Evolutionary conservation across 768 basidiomycete genomes (phyloP).

Genomic region (Tylopilus rubrobrunneus): DNA sequence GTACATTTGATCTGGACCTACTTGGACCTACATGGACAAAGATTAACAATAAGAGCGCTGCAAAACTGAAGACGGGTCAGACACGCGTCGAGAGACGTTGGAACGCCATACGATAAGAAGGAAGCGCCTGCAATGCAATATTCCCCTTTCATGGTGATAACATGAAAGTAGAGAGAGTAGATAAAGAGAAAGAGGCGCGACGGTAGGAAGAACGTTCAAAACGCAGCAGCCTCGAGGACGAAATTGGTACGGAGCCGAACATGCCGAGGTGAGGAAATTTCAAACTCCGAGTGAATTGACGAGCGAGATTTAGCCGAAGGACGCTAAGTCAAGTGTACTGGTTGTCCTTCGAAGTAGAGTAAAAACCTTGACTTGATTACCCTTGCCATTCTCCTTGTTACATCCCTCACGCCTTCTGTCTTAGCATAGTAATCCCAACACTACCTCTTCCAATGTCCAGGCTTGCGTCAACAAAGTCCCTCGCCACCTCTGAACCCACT

Average conservation of each 20-base stretch:
- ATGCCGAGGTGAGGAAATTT: conserved; percentile 7
- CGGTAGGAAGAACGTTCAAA: conserved; percentile 17
- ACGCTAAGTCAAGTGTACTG: not conserved
- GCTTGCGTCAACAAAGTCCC: conserved; percentile 21
- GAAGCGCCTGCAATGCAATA: conserved; percentile 70
- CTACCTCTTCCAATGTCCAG: conserved; percentile 21
- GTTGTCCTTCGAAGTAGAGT: conserved; percentile 20
- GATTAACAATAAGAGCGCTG: conserved; percentile 58
- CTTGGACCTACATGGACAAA: conserved; percentile 67
- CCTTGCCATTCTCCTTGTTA: not conserved
- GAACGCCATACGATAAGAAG: conserved; percentile 58
- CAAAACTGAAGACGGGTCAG: conserved; percentile 19
- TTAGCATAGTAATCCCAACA: conserved; percentile 5
- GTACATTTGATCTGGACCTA: conserved; percentile 9
- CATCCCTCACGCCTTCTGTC: not conserved
- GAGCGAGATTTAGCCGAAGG: not conserved
- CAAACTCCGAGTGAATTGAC: conserved; percentile 16
- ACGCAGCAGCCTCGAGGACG: conserved; percentile 20
- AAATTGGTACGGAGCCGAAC: conserved; percentile 8
- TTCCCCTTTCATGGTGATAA: conserved; percentile 61
- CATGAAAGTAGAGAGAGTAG: conserved; percentile 19
- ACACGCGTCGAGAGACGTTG: conserved; percentile 4
- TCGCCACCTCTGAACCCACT: conserved; percentile 22
- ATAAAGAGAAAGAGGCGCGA: conserved; percentile 16
- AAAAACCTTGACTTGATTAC: conserved; percentile 1